Conservation (phyloP, 495 filamentous ascomycete species). For the Hyaloscypha hepaticicola region DNA sequence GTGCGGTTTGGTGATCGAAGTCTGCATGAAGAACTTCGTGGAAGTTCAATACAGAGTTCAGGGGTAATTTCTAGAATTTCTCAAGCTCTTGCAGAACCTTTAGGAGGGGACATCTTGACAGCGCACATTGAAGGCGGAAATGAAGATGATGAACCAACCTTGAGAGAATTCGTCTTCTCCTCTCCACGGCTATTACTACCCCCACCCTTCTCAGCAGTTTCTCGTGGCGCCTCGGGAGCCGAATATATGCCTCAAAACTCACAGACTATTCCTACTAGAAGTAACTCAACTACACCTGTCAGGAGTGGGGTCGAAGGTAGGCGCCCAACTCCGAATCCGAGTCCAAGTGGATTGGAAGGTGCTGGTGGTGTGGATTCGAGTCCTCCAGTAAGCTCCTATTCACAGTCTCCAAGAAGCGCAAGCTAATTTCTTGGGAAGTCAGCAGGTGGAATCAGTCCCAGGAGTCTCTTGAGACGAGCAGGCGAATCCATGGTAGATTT, state of each 20-base stretch:
- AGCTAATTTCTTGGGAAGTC: constrained; percentile 9
- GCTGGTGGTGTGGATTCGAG: not conserved
- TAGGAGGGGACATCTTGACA: constrained; percentile 1
- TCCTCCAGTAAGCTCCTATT: not conserved
- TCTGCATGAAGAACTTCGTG: constrained; percentile 29
- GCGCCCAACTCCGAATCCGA: constrained; percentile 4
- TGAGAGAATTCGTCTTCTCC: constrained; percentile 15
- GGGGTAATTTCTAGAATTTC: constrained; percentile 19
- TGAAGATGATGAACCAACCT: constrained; percentile 14
- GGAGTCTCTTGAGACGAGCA: constrained; percentile 15
- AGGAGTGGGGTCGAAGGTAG: constrained; percentile 1
- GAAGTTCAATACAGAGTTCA: constrained; percentile 28
- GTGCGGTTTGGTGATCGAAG: constrained; percentile 10
- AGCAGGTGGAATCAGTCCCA: constrained; percentile 7
- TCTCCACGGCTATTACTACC: constrained; percentile 38
- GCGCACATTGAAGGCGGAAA: too few relatives aligned
- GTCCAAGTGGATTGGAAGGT: not conserved
- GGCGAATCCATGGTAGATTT: constrained; percentile 24
- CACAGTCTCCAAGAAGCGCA: not conserved
- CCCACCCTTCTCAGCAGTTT: constrained; percentile 41
- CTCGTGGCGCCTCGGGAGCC: constrained; percentile 50
- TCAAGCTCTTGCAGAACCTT: constrained; percentile 21
- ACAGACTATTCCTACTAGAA: constrained; percentile 11
- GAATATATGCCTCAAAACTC: constrained; percentile 12
- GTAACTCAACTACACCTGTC: constrained; percentile 14